Base-by-base conservation (phyloP, 2,329 filamentous ascomycete species). In the Calonectria hawksworthii region DNA sequence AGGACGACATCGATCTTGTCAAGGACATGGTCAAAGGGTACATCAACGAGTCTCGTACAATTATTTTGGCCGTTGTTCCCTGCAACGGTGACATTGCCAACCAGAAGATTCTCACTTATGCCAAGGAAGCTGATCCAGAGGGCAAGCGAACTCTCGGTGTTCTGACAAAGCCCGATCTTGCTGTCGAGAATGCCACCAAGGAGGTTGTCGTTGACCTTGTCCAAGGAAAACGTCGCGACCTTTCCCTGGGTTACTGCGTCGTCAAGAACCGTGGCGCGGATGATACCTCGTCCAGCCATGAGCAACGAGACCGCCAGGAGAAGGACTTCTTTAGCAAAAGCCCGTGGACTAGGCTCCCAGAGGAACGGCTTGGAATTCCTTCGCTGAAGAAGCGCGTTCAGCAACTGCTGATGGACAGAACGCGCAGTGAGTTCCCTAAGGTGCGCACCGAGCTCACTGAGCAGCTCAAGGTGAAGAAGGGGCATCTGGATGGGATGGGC, bases 121-220 rank as follows among this genome's bases (percentile, higher is more conserved):
- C 86, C 0, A 81, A 83, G 2, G 81, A 83, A 0, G 83, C 73
- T 0, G 89, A 90, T 16, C 84, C 85, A 0, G 70, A 83, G 0
- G 88, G 88, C 0, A 75, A 80, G 5, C 76, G 88, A 0, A 90
- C 88, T 0, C 79, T 90, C 10, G 87, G 86, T 0, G 86, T 90
- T 0, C 84, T 93, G 0, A 93, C 92, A 0, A 93, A 93, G 76
- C 89, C 91, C 0, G 92, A 94, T 72, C 83, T 93, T 0, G 87
- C 89, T 0, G 80, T 80, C 0, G 89, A 90, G 63, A 72, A 80
- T 0, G 83, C 83, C 0, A 86, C 82, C 0, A 83, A 87, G 32
- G 78, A 83, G 0, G 84, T 84, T 1, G 82, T 87, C 1, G 81
- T 87, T 4, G 84, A 89, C 5, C 84, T 89, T 0, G 83, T 90